Percentiles rank a stretch among this genome's conserved stretches.
phyloP scores from a whole-genome alignment of 345 rosid species.

The Erucastrum elatum region DNA sequence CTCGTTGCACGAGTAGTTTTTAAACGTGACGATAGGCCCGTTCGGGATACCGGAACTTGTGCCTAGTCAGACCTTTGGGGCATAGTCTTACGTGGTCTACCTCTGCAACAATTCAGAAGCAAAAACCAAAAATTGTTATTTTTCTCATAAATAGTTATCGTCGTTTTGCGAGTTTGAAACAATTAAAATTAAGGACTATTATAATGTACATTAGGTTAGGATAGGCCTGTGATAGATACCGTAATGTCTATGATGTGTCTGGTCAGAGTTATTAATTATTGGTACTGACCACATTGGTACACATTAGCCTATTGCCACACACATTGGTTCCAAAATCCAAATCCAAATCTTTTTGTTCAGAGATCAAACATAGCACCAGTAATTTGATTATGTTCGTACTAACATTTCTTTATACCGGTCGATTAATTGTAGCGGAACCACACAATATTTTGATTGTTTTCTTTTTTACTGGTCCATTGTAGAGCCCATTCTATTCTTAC shows the following conservation, averaged over 20 bases:
- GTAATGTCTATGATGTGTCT: conserved; percentile 43
- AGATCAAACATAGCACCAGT: not conserved
- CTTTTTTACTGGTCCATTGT: not conserved
- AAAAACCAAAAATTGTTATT: not conserved
- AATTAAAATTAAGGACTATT: not conserved
- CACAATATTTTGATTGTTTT: not conserved
- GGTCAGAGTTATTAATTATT: conserved; percentile 38
- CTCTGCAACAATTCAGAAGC: conserved; percentile 33
- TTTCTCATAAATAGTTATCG: not conserved
- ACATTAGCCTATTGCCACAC: conserved; percentile 22
- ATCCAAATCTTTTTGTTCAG: not conserved
- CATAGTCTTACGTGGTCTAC: conserved; percentile 43
- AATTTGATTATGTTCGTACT: not conserved
- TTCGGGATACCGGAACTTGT: conserved; percentile 40
- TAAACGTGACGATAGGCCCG: conserved; percentile 37
- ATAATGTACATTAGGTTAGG: conserved; percentile 5
- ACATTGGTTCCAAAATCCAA: not conserved
- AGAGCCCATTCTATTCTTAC: conserved; percentile 13
- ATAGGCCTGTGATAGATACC: conserved; percentile 34
- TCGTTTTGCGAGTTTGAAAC: not conserved
- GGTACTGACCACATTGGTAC: conserved; percentile 30
- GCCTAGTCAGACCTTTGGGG: conserved; percentile 37
- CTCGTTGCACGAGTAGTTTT: conserved; percentile 22
- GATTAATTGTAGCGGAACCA: not conserved
- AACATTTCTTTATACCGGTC: not conserved